These are phyloP conservation scores for Murraya koenigii DNA, from an alignment of 345 rosid species.

Conservation along the genomic window DNA sequence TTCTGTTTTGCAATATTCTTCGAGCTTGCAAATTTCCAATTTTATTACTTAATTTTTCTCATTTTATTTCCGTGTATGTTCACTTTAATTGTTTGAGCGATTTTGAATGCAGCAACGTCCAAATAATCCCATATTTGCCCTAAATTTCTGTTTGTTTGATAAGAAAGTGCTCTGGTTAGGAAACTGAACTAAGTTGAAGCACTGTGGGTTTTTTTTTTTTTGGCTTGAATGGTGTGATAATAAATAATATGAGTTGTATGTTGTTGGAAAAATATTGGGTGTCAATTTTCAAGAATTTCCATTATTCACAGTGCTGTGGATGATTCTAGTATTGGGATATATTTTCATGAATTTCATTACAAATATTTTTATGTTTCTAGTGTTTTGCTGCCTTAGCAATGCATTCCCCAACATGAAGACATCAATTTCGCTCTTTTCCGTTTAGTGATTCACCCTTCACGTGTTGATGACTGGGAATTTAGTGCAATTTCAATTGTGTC, in stretches of 20 bases:
- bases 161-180: background rate
- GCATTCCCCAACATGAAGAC: background rate
- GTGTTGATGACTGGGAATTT: background rate
- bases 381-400: background rate
- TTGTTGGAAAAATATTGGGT: background rate
- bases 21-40: background rate
- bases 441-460: background rate
- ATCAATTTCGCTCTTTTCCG: background rate
- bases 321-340: background rate
- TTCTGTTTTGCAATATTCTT: background rate
- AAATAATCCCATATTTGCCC: background rate
- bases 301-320: background rate
- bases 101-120: conserved; percentile 3
- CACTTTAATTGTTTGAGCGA: background rate
- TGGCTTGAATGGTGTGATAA: background rate
- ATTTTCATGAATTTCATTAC: background rate
- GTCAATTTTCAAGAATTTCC: background rate
- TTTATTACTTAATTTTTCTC: background rate
- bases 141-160: background rate
- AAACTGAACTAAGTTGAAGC: background rate
- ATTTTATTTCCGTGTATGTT: background rate
- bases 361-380: background rate
- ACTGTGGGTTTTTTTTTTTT: background rate
- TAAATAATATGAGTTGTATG: background rate
- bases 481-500: background rate